Base-by-base conservation (phyloP, 768 basidiomycete genomes). In the Mycena latifolia region DNA sequence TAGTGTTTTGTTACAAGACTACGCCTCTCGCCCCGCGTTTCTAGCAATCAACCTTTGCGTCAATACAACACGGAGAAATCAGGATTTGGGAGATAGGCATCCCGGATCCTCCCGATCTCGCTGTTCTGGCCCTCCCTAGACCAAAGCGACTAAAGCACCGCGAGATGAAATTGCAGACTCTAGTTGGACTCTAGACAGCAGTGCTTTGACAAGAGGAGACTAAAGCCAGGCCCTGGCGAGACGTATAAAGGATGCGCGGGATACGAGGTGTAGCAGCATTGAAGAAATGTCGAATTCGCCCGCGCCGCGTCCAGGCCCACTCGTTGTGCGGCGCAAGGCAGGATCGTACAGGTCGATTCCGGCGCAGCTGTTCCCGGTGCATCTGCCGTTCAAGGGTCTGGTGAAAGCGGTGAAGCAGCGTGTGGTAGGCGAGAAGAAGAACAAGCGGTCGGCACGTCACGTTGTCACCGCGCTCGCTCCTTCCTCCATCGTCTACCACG, bases 331-430 rank as follows among this genome's bases (percentile, higher is more conserved):
- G 50, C 61, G 54, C 24, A 58, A 55, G 27, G 2, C 43, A 12
- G 54, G 53, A 9, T 45, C 61, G 25, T 59, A 20, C 47, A 64
- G n/a, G 5, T 45, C 48, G 2, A 67, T 66, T 37, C 41, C 62
- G 18, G 45, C 35, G 22, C 62, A 66, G 65, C 57, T 66, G 25
- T 60, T 70, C 37, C 69, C 72, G 18, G 56, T 73, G 14, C 74
- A 69, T 45, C 61, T 70, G 43, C 61, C 73, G 25, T 71, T 74
- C 50, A 72, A 63, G 41, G 71, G 71, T 57, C 55, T 77, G 39
- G 72, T 71, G 11, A 73, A 65, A 61, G 72, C 69, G 51, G 69
- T 77, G 24, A 75, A 68, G 59, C n/a, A n/a, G n/a, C 59, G 48
- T 65, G 64, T 66, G 18, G 66, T 72, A 7, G 33, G 14, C 33